These are phyloP conservation scores for Haplosporangium sp. DNA, from an alignment of 371 early-diverging fungal genomes.

Conservation along the genomic window DNA sequence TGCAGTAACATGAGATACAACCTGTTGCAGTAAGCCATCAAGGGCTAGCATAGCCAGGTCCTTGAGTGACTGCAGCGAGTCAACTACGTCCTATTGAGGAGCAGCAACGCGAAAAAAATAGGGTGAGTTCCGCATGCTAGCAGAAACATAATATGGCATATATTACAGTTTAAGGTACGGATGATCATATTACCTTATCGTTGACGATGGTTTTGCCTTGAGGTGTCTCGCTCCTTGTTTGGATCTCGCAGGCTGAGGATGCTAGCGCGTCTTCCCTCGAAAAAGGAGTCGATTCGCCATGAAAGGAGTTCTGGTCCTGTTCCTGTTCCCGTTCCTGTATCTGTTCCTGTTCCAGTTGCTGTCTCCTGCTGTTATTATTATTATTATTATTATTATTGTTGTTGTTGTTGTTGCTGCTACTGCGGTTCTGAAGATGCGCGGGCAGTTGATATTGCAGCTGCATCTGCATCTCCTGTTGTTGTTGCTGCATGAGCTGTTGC, in stretches of 20 bases:
- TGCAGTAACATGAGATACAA: slow-evolving; percentile 49
- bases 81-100: slow-evolving; percentile 26
- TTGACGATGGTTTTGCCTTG: slow-evolving; percentile 18
- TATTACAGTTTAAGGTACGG: not conserved
- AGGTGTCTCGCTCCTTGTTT: slow-evolving; percentile 7
- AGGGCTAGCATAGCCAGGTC: slow-evolving; percentile 47
- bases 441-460: slow-evolving; percentile 45
- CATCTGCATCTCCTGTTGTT: slow-evolving; percentile 23
- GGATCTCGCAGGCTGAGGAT: slow-evolving; percentile 17
- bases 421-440: slow-evolving; percentile 20
- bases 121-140: not conserved
- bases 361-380: slow-evolving; percentile 2
- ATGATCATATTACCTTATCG: slow-evolving; percentile 34
- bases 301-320: slow-evolving; percentile 40
- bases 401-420: not conserved
- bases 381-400: not conserved
- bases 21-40: slow-evolving; percentile 48
- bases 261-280: slow-evolving; percentile 7
- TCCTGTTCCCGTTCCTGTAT: slow-evolving; percentile 11
- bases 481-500: slow-evolving; percentile 34
- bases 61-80: slow-evolving; percentile 54
- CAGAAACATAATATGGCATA: too few relatives aligned
- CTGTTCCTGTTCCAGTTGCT: not conserved
- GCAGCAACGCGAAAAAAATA: not conserved
- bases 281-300: slow-evolving; percentile 22